Conservation (phyloP, 306 rosid species). For the Astragalus membranaceus region DNA sequence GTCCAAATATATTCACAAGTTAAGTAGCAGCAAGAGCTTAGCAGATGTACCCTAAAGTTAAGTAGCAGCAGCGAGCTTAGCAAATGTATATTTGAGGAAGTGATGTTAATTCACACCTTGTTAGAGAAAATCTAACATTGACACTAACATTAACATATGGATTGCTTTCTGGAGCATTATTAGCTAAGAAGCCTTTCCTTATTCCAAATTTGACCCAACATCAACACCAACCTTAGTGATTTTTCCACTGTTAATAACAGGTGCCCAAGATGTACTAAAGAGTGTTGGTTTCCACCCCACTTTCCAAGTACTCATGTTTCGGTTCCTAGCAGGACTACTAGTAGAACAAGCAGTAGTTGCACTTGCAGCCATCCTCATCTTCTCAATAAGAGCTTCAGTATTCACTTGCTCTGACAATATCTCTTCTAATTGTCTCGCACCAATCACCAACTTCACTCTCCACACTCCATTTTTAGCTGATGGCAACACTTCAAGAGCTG, state of each 20-base stretch:
- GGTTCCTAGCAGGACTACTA: slow-evolving; percentile 33
- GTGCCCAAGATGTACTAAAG: not conserved
- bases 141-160: not conserved
- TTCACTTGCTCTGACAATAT: slow-evolving; percentile 59
- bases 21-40: too few relatives aligned
- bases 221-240: not conserved
- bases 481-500: slow-evolving; percentile 53
- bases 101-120: not conserved
- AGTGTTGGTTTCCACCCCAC: slow-evolving; percentile 37
- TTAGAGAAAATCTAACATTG: slow-evolving; percentile 17
- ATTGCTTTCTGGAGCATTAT: not conserved
- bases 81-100: not conserved
- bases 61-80: not conserved
- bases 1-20: slow-evolving; percentile 12
- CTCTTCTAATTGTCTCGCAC: slow-evolving; percentile 49
- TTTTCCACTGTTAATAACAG: not conserved
- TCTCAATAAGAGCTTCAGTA: slow-evolving; percentile 58
- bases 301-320: slow-evolving; percentile 33
- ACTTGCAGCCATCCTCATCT: slow-evolving; percentile 56
- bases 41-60: not conserved
- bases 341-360: slow-evolving; percentile 22
- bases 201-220: not conserved
- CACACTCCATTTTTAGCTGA: slow-evolving; percentile 52
- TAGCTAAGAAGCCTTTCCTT: not conserved
- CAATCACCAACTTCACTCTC: slow-evolving; percentile 59